Evolutionary conservation across 73 alveolate genomes (phyloP).

Genomic region (Tetrahymena malaccensis): DNA sequence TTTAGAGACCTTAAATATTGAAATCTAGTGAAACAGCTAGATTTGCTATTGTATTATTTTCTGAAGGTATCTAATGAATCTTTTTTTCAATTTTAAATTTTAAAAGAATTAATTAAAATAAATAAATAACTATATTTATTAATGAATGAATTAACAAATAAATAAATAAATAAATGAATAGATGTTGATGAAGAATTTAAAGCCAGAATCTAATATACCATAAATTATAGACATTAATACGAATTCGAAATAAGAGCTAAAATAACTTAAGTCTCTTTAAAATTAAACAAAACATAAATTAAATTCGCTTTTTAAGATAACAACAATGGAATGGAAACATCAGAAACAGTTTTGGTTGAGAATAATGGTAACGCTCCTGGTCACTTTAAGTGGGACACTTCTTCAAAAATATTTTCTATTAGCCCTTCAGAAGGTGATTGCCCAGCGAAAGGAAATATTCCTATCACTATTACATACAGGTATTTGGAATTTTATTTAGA

Average conservation of each 20-base stretch:
- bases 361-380: conserved; percentile 39
- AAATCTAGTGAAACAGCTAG: conserved; percentile 37
- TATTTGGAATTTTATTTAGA: not conserved
- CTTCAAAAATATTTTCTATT: not conserved
- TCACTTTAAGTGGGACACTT: conserved; percentile 3
- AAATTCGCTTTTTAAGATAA: conserved; percentile 6
- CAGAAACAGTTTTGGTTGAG: not conserved
- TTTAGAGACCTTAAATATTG: conserved; percentile 1
- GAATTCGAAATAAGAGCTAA: conserved; percentile 20
- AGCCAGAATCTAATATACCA: conserved; percentile 9
- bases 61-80: not conserved
- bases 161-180: not conserved
- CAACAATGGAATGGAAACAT: conserved; percentile 12
- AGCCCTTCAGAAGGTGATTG: not conserved
- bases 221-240: conserved; percentile 17
- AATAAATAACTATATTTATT: too few relatives aligned
- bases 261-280: conserved; percentile 2
- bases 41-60: conserved; percentile 14
- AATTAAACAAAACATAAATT: not conserved
- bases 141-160: too few relatives aligned
- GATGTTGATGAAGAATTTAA: conserved; percentile 12
- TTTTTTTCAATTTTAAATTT: too few relatives aligned
- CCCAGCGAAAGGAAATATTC: not conserved
- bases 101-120: too few relatives aligned
- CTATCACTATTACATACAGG: not conserved